phyloP scores from a whole-genome alignment of 257 asterid genomes.

The Salvia miltiorrhiza region DNA sequence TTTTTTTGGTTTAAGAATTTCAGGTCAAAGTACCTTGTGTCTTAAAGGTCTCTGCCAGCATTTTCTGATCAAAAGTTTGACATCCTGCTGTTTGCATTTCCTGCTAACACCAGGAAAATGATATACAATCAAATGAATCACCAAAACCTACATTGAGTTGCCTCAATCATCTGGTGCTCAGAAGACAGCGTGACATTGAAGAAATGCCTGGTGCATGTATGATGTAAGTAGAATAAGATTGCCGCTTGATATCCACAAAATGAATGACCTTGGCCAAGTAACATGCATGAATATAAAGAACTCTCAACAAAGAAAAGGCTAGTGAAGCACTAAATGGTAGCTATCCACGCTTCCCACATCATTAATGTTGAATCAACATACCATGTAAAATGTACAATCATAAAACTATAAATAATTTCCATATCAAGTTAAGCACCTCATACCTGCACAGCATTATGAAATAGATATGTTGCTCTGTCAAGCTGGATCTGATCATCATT shows the following conservation, averaged over 20 bases:
- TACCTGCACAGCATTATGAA: slow-evolving; percentile 71
- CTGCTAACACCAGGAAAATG: slow-evolving; percentile 35
- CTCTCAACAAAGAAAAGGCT: not conserved
- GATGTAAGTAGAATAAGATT: not conserved
- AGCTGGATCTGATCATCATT: slow-evolving; percentile 65
- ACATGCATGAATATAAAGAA: not conserved
- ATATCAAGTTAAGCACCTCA: slow-evolving; percentile 13
- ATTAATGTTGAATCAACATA: not conserved
- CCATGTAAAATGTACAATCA: not conserved
- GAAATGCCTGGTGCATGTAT: slow-evolving; percentile 7
- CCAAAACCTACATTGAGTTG: not conserved
- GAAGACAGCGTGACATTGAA: not conserved
- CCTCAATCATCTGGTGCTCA: not conserved
- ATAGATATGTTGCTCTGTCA: slow-evolving; percentile 59
- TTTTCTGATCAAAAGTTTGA: slow-evolving; percentile 42
- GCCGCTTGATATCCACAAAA: not conserved
- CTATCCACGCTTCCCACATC: not conserved
- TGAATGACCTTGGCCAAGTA: not conserved
- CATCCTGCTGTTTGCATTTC: slow-evolving; percentile 69
- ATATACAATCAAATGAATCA: slow-evolving; percentile 14
- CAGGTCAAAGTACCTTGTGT: slow-evolving; percentile 48
- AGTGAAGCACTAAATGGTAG: not conserved
- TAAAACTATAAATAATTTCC: not conserved
- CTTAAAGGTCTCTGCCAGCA: slow-evolving; percentile 74
- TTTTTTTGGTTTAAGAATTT: not conserved